Percentiles rank a stretch among this genome's conserved stretches.
Evolutionary conservation across 257 asterid genomes (phyloP).

Genomic region (Penstemon davidsonii): DNA sequence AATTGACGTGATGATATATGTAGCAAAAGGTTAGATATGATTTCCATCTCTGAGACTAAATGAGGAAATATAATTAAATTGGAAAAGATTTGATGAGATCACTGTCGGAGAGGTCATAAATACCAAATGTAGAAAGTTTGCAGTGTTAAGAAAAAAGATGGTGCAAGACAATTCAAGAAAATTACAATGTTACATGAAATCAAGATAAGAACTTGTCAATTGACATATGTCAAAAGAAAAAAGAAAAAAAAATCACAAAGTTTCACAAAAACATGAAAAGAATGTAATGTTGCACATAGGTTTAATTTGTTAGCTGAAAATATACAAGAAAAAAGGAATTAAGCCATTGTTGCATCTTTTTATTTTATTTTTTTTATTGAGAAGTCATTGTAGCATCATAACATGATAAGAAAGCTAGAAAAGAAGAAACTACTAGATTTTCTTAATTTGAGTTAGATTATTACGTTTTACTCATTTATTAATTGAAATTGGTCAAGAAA

Average conservation of each 20-base stretch:
- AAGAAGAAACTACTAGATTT: conserved; percentile 29
- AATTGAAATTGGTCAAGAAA: conserved; percentile 8
- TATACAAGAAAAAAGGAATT: conserved; percentile 11
- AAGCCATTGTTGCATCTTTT: conserved; percentile 29
- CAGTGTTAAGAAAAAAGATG: conserved; percentile 29
- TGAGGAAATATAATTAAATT: conserved; percentile 47
- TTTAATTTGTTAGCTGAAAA: conserved; percentile 9
- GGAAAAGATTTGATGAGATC: conserved; percentile 46
- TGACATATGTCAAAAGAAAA: conserved; percentile 26
- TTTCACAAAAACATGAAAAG: conserved; percentile 22
- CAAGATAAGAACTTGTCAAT: conserved; percentile 38
- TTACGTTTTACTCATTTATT: too few species aligned
- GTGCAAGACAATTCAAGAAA: conserved; percentile 41
- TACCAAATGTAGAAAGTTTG: conserved; percentile 48
- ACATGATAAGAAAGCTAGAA: conserved; percentile 26
- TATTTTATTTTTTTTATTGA: too few species aligned
- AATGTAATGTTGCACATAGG: background rate
- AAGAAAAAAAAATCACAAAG: background rate
- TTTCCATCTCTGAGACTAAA: conserved; percentile 36
- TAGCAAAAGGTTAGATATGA: conserved; percentile 36
- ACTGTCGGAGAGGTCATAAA: conserved; percentile 48
- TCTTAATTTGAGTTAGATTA: background rate
- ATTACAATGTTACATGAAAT: conserved; percentile 46
- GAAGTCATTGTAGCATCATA: background rate
- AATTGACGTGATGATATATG: background rate